Conservation (phyloP, 2,329 filamentous ascomycete genomes). For the Ascochyta lentis region DNA sequence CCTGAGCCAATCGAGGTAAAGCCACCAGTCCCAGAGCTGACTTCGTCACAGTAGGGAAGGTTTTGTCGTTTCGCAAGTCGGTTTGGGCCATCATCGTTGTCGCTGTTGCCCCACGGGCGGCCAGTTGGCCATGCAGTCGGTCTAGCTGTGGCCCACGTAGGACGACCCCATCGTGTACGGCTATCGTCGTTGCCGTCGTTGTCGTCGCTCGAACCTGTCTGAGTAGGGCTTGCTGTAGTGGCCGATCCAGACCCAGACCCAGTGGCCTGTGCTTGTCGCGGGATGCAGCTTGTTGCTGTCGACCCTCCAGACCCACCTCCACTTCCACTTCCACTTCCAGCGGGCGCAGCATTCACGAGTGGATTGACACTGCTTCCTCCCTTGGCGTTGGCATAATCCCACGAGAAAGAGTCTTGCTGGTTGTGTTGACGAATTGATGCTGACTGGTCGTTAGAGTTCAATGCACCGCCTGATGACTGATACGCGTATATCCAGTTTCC, state of each 20-base stretch:
- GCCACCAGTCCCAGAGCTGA: slow-evolving; percentile 15
- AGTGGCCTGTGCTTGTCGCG: slow-evolving; percentile 32
- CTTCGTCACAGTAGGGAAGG: slow-evolving; percentile 41
- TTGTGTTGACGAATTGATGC: slow-evolving; percentile 57
- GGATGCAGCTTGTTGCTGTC: slow-evolving; percentile 38
- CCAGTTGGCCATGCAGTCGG: slow-evolving; percentile 29
- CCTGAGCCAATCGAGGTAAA: slow-evolving; percentile 26
- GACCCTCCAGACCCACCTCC: slow-evolving; percentile 18
- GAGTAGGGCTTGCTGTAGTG: slow-evolving; percentile 7
- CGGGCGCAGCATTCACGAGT: slow-evolving; percentile 41
- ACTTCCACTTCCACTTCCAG: slow-evolving; percentile 28
- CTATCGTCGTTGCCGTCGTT: slow-evolving; percentile 12
- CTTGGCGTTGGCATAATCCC: slow-evolving; percentile 58
- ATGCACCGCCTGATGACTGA: slow-evolving; percentile 52
- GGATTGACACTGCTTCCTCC: slow-evolving; percentile 58
- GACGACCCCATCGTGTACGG: slow-evolving; percentile 3
- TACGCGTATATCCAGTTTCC: slow-evolving; percentile 61
- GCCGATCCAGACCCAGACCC: slow-evolving; percentile 5
- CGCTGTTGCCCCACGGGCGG: not conserved
- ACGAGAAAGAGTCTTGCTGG: slow-evolving; percentile 49
- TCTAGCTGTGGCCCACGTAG: slow-evolving; percentile 18
- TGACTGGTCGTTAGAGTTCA: slow-evolving; percentile 56
- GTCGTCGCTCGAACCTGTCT: not conserved
- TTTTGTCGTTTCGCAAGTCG: slow-evolving; percentile 26
- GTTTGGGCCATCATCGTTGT: slow-evolving; percentile 5